Evolutionary conservation across 2,329 filamentous ascomycete genomes (phyloP).

Genomic region (Penicillium paneum): DNA sequence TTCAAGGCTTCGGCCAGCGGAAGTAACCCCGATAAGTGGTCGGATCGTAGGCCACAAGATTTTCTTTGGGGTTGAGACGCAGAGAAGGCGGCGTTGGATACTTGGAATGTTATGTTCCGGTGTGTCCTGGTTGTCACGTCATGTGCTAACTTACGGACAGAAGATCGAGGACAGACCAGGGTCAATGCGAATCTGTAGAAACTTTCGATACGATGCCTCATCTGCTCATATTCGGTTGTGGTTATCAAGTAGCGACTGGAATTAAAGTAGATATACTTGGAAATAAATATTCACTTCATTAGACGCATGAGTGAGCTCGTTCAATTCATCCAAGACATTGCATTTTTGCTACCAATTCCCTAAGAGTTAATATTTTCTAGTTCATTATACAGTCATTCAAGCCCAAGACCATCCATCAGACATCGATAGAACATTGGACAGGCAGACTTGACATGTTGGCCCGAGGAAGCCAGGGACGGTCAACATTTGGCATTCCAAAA

Average conservation of each 20-base stretch:
- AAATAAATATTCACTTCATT: constrained; percentile 4
- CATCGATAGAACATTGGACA: constrained; percentile 9
- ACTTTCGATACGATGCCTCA: neutral
- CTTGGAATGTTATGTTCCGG: constrained; percentile 29
- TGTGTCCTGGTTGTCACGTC: neutral
- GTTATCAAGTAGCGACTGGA: neutral
- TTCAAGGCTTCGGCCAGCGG: constrained; percentile 28
- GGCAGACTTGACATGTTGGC: constrained; percentile 5
- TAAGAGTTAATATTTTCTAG: constrained; percentile 17
- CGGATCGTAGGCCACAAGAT: constrained; percentile 62
- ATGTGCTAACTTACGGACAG: constrained; percentile 3
- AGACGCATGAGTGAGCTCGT: neutral
- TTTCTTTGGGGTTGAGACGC: constrained; percentile 40
- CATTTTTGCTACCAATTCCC: constrained; percentile 8
- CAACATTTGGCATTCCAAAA: constrained; percentile 18
- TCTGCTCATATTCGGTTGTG: neutral
- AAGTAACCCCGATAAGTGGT: constrained; percentile 60
- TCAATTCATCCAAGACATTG: constrained; percentile 1
- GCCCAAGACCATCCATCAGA: constrained; percentile 11
- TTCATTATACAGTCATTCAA: constrained; percentile 30
- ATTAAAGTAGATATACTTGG: constrained; percentile 3
- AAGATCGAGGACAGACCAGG: constrained; percentile 1
- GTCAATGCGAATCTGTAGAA: constrained; percentile 18
- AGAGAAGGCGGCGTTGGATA: constrained; percentile 30
- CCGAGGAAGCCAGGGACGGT: constrained; percentile 21